Evolutionary conservation across 2,329 filamentous ascomycete genomes (phyloP), one percentile per base, ranked within the genome.

Genomic region (Teratosphaeria viscida): DNA sequence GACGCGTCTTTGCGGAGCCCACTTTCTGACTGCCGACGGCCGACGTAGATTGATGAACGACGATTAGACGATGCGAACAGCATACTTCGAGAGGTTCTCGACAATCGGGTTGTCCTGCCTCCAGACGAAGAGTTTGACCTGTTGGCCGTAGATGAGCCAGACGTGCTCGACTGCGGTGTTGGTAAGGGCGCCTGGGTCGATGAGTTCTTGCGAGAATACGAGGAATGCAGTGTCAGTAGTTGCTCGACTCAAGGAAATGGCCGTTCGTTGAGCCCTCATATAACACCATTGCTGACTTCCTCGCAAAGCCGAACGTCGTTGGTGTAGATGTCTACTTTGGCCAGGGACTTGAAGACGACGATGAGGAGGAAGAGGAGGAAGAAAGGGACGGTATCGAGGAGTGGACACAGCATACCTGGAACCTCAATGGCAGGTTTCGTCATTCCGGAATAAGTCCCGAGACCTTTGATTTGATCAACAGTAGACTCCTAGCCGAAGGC

Each of bases 381-480:
- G 64, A 66, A 27, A 58, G 59, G 2, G 55, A 58, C n/a, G 62
- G 60, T 3, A 62, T 67, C 32, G 61, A 70, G 55, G 62, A 68
- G 43, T 71, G 65, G 52, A 58, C 60, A 11, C 65, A 65, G 43
- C 67, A 67, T 58, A 67, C 65, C 57, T 73, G 70, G 68, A 72
- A 73, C 54, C 60, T 73, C n/a, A 73, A 73, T 54, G 67, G 62
- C 27, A 60, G 66, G 5, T 71, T 73, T 54, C 63, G 66, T 32
- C 54, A 62, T 39, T 59, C 63, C 29, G 56, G 57, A 2, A 62
- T 73, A 32, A 52, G 57, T 32, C 67, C 64, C 2, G 57, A 86
- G 85, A 69, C 78, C 59, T 96, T 95, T 76, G 89, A 96, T 67
- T 76, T 96, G 57, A 85, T 95, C 56, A 88, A 96, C 68, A 95